Evolutionary conservation across 257 asterid genomes (phyloP), one percentile per base, ranked within the genome.

Genomic region (Solanum commersonii): DNA sequence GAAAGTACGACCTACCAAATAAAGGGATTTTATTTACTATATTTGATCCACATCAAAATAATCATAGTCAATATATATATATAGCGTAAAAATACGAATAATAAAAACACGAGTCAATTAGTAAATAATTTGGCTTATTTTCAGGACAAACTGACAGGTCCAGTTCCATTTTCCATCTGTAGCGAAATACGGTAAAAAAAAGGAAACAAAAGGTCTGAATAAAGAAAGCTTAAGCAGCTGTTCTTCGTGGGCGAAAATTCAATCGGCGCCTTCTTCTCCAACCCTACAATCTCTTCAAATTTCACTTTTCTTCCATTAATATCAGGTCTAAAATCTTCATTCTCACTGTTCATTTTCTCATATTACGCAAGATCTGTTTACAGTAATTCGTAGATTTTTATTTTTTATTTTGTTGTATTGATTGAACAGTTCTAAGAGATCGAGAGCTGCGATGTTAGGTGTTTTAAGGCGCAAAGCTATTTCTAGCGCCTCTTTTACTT

Each of bases 391-490:
- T 68, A 29, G 20, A 6, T 10, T 10, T 10, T 49, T 52, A 8
- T n/a, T 65, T n/a, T 65, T 10, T 4, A 12, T 67, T 67, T 67
- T 27, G 34, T 67, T 56, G 42, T 49, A 87, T 86, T 87, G 82
- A 74, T 88, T 74, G 16, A 23, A 37, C 92, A 93, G 94, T 42
- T 42, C 35, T 89, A 82, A 82, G 84, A 84, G 89, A 89, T 91
- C 93, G 52, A 68, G 88, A 87, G 37, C 88, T 87, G 94, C 88
- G 93, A 97, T 97, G 99, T 89, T 97, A 91, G 96, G 98, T 73
- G 95, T 91, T 92, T 71, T 96, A 89, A 93, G 99, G 95, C 98
- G 98, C 84, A 95, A 92, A 89, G 95, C 94, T 77, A 90, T 96
- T 86, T 93, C 94, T 72, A 91, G 95, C 92, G 95, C 95, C 63